A percentile compares a stretch with the other conserved stretches of the same genome.
phyloP scores from a whole-genome alignment of 2,329 filamentous ascomycete species.

The Hymenoscyphus occultus region DNA sequence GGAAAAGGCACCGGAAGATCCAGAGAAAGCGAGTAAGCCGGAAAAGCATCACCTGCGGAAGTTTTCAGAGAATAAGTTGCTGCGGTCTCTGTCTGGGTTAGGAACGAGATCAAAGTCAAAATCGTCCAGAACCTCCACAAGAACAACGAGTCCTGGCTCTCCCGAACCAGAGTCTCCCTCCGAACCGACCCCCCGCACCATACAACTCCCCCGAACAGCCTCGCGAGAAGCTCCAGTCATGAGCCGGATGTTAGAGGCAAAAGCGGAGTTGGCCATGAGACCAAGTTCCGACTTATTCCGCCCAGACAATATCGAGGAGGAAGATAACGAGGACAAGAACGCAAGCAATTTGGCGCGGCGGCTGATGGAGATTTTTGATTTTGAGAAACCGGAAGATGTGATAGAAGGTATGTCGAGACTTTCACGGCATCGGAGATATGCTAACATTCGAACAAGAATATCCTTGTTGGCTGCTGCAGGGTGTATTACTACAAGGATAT shows the following conservation, averaged over 20 bases:
- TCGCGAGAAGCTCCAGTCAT: constrained; percentile 65
- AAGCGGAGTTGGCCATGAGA: constrained; percentile 58
- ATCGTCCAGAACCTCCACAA: constrained; percentile 37
- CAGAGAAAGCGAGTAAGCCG: constrained; percentile 34
- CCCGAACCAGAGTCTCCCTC: constrained; percentile 28
- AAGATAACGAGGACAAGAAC: constrained; percentile 37
- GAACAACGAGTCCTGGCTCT: constrained; percentile 16
- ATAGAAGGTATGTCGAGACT: constrained; percentile 60
- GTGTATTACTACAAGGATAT: constrained; percentile 87
- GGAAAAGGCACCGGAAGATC: constrained; percentile 32
- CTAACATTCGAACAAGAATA: constrained; percentile 59
- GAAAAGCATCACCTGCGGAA: constrained; percentile 50
- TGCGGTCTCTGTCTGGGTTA: constrained; percentile 63
- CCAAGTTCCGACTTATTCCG: constrained; percentile 53
- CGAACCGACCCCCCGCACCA: constrained; percentile 34
- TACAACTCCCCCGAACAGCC: constrained; percentile 37
- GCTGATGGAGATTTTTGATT: constrained; percentile 81
- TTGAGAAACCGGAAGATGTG: constrained; percentile 78
- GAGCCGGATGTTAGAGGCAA: constrained; percentile 73
- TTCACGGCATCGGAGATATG: constrained; percentile 2
- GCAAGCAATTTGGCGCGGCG: constrained; percentile 64
- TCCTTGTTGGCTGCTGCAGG: constrained; percentile 89
- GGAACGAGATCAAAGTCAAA: constrained; percentile 39
- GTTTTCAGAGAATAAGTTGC: constrained; percentile 62
- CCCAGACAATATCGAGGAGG: constrained; percentile 24